A percentile compares a stretch with the other conserved stretches of the same genome.
Conservation (phyloP, 2,329 filamentous ascomycete genomes). For the Akanthomyces muscarius region DNA sequence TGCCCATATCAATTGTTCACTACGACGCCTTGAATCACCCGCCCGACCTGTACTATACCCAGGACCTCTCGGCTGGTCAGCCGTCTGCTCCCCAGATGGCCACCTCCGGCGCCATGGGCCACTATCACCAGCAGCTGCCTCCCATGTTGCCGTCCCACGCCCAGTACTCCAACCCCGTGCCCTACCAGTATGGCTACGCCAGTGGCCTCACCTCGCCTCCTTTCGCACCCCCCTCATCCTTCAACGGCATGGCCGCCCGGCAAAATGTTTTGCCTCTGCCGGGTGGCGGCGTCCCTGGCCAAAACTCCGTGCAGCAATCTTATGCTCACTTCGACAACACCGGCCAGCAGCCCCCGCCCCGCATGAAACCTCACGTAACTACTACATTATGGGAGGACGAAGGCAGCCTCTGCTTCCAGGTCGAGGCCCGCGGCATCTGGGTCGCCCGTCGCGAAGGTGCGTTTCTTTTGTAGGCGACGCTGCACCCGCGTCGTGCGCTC, state of each 20-base stretch:
- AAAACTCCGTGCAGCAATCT: constrained; percentile 48
- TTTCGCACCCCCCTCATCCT: constrained; percentile 61
- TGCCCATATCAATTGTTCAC: constrained; percentile 29
- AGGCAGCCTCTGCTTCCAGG: constrained; percentile 94
- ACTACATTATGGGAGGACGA: constrained; percentile 98
- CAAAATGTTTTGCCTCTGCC: constrained; percentile 69
- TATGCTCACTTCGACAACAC: constrained; percentile 72
- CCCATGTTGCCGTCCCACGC: constrained; percentile 69
- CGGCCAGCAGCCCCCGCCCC: constrained; percentile 87
- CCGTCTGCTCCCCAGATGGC: constrained; percentile 71
- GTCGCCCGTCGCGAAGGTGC: constrained; percentile 88
- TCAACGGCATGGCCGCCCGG: constrained; percentile 61
- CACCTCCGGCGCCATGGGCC: constrained; percentile 66
- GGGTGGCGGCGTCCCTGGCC: constrained; percentile 42
- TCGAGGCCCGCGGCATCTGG: constrained; percentile 93
- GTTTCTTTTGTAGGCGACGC: constrained; percentile 21
- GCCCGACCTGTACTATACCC: constrained; percentile 81
- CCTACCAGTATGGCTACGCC: constrained; percentile 69
- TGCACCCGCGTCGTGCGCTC: not conserved
- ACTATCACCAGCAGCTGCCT: constrained; percentile 77
- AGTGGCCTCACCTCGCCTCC: constrained; percentile 81
- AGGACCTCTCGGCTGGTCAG: constrained; percentile 75
- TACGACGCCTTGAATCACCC: constrained; percentile 72
- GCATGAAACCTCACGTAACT: constrained; percentile 94
- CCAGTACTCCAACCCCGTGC: constrained; percentile 60